Conservation (phyloP, 2,329 filamentous ascomycete genomes). For the Pestalotiopsis sp. region DNA sequence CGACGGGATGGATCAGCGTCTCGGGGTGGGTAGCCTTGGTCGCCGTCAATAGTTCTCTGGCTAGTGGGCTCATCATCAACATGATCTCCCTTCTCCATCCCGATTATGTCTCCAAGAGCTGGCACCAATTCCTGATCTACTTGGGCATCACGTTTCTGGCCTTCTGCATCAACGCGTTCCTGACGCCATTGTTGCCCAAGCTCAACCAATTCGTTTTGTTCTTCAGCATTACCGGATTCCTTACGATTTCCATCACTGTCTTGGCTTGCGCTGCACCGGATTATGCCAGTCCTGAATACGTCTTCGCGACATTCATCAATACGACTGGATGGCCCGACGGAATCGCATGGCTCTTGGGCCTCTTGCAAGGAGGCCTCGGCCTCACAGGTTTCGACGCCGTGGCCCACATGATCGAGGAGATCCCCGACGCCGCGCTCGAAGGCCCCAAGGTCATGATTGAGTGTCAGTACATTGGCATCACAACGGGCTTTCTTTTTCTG, state of each 20-base stretch:
- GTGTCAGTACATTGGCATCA: slow-evolving; percentile 63
- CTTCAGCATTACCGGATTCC: slow-evolving; percentile 71
- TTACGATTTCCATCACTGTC: slow-evolving; percentile 70
- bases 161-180: slow-evolving; percentile 67
- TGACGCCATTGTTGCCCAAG: slow-evolving; percentile 62
- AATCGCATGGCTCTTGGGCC: slow-evolving; percentile 56
- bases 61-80: slow-evolving; percentile 67
- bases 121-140: slow-evolving; percentile 77
- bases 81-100: slow-evolving; percentile 65
- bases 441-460: slow-evolving; percentile 42
- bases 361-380: slow-evolving; percentile 54
- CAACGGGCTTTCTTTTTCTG: slow-evolving; percentile 66
- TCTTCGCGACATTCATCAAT: slow-evolving; percentile 71
- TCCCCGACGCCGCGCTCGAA: slow-evolving; percentile 44
- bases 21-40: slow-evolving; percentile 73
- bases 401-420: slow-evolving; percentile 60
- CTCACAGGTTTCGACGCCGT: slow-evolving; percentile 57
- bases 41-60: slow-evolving; percentile 69
- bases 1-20: slow-evolving; percentile 74
- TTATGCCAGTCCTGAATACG: slow-evolving; percentile 65
- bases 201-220: slow-evolving; percentile 71
- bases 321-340: slow-evolving; percentile 71
- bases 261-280: slow-evolving; percentile 67
- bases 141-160: slow-evolving; percentile 63
- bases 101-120: slow-evolving; percentile 58